A percentile compares a stretch with the other conserved stretches of the same genome.
These are phyloP conservation scores for Gynandropsis gynandra DNA, from an alignment of 345 rosid genomes.

Conservation along the genomic window DNA sequence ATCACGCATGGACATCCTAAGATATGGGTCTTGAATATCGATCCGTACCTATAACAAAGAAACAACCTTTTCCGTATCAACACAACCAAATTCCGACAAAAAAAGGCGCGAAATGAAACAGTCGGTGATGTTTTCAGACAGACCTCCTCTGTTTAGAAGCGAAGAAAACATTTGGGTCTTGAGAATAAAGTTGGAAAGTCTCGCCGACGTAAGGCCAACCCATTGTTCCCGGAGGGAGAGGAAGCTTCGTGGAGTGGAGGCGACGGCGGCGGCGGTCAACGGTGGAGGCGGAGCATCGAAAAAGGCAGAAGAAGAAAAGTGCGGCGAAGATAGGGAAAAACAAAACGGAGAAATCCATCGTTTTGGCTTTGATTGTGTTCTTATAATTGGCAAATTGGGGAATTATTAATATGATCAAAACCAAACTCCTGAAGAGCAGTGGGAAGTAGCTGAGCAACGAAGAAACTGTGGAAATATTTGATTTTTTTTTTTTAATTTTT, in stretches of 20 bases:
- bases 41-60: conserved; percentile 44
- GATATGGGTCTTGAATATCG: conserved; percentile 75
- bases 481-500: neutral
- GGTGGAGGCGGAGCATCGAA: conserved; percentile 29
- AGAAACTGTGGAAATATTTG: conserved; percentile 22
- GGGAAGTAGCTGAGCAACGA: conserved; percentile 21
- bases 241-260: conserved; percentile 27
- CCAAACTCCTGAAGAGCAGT: conserved; percentile 9
- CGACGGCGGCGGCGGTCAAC: conserved; percentile 15
- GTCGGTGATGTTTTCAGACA: neutral
- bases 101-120: neutral
- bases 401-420: neutral
- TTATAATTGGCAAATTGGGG: neutral
- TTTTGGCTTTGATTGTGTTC: neutral
- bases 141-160: conserved; percentile 56
- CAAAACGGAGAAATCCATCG: conserved; percentile 35
- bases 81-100: neutral
- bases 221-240: conserved; percentile 81
- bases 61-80: neutral
- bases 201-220: conserved; percentile 89
- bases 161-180: conserved; percentile 80
- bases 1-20: conserved; percentile 84
- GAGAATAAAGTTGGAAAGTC: conserved; percentile 82
- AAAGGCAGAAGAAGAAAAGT: conserved; percentile 24
- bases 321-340: conserved; percentile 26